These are phyloP conservation scores for Aspergillus biplanus DNA, from an alignment of 495 filamentous ascomycete species.

Conservation along the genomic window DNA sequence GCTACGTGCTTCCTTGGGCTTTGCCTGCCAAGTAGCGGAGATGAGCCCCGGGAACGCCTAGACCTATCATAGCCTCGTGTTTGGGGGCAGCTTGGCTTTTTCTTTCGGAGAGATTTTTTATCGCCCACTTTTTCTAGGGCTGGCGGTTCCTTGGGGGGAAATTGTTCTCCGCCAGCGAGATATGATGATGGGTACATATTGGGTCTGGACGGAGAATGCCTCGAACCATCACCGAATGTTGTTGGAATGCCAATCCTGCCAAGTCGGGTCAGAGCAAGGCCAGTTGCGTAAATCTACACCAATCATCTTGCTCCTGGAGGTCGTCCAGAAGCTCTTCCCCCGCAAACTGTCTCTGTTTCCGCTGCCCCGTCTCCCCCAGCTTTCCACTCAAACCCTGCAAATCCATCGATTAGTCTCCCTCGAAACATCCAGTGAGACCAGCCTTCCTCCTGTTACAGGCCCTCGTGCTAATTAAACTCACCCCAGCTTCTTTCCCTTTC, in stretches of 20 bases:
- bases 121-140: not conserved
- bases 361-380: conserved; percentile 9
- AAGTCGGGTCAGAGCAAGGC: conserved; percentile 15
- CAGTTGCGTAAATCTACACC: conserved; percentile 19
- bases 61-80: too few relatives aligned
- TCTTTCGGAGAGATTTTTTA: too few relatives aligned
- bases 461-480: conserved; percentile 2
- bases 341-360: conserved; percentile 8
- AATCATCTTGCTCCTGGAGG: conserved; percentile 7
- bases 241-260: conserved; percentile 16
- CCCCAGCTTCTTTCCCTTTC: conserved; percentile 8
- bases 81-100: too few relatives aligned
- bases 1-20: too few relatives aligned
- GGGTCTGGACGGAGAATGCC: not conserved
- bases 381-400: conserved; percentile 6
- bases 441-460: conserved; percentile 5
- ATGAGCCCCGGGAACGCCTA: too few relatives aligned
- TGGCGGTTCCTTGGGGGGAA: not conserved
- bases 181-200: conserved; percentile 4
- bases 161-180: not conserved
- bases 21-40: too few relatives aligned
- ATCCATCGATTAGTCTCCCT: conserved; percentile 1
- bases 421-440: conserved; percentile 7
- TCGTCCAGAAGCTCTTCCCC: conserved; percentile 6
- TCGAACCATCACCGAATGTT: conserved; percentile 4